A percentile compares a stretch with the other conserved stretches of the same genome.
Evolutionary conservation across 352 stramenopile genomes (phyloP).

Genomic region (Vaucheria bursata): DNA sequence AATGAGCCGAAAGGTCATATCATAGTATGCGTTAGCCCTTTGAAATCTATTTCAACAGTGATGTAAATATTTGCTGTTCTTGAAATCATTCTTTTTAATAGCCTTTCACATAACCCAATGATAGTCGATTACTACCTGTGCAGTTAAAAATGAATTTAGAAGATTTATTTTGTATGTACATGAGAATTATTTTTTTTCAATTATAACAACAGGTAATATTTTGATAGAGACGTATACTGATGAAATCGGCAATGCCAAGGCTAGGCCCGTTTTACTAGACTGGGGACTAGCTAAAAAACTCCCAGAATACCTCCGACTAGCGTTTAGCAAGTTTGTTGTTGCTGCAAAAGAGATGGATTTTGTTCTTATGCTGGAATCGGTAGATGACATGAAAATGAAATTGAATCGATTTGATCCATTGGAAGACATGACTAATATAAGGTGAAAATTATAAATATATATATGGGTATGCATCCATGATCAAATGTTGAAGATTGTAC

Average conservation of each 20-base stretch:
- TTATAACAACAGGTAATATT: constrained; percentile 19
- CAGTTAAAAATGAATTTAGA: neutral
- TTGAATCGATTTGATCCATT: constrained; percentile 21
- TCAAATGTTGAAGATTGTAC: constrained; percentile 4
- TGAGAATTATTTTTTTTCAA: neutral
- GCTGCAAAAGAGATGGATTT: constrained; percentile 41
- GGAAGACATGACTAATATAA: constrained; percentile 12
- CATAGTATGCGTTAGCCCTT: neutral
- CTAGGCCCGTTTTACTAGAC: constrained; percentile 51
- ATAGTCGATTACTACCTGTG: neutral
- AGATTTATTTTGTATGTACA: neutral
- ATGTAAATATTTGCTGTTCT: neutral
- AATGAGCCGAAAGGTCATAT: neutral
- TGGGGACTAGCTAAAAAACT: constrained; percentile 53
- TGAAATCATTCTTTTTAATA: neutral
- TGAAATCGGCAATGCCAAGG: constrained; percentile 1
- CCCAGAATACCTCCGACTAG: constrained; percentile 24
- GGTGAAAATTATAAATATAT: neutral
- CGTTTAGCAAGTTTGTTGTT: constrained; percentile 46
- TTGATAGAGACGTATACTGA: constrained; percentile 21
- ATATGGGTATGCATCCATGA: neutral
- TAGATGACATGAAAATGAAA: constrained; percentile 50
- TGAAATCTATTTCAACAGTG: neutral
- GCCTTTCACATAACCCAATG: neutral
- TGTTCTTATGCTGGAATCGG: constrained; percentile 39